Base-by-base conservation (phyloP, 1,284 basidiomycete species). In the Papiliotrema fonsecae region DNA sequence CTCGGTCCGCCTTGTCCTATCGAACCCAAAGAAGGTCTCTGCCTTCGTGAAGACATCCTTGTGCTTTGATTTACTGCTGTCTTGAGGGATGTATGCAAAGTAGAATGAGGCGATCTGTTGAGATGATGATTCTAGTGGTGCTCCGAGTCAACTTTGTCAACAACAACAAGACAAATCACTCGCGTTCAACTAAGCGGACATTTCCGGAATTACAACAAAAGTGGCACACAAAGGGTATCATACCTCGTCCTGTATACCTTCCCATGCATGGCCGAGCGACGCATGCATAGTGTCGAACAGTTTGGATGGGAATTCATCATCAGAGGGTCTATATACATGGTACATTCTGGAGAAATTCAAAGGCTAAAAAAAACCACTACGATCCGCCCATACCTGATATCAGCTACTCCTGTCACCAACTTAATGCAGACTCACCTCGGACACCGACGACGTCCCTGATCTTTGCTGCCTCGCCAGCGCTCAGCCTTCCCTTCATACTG, bases 391-490 rank as follows among this genome's bases (percentile, higher is more conserved):
- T 51, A 36, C 49, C 49, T 51, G 10, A 2, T 19, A 26, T 36
- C 32, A 42, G 25, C 22, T 22, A 26, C 39, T 14, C 21, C 25
- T 26, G 18, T 4, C 6, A 6, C 7, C 38, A 40, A 11, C 7
- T 21, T 9, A 27, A 19, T 18, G 13, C 21, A 2, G 16, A 56
- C 57, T 58, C 55, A 58, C 69, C 69, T 14, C 49, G 54, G 10
- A 75, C 64, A 19, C 70, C 72, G 3, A 72, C 67, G 3, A 62
- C 68, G 52, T 75, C 73, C 47, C 72, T 59, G 45, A 74, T 73
- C 66, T 65, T 71, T 10, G 74, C 74, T n/a, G 67, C 63, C 53
- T 75, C 74, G 2, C 67, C 67, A 1, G 72, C 71, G 32, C 62
- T 69, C 50, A 75, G 50, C 25, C 58, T 60, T 2, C 59, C 58